These are phyloP conservation scores for Protomyces lactucae-debilis DNA, from an alignment of 1,139 yeast genomes.

Conservation along the genomic window DNA sequence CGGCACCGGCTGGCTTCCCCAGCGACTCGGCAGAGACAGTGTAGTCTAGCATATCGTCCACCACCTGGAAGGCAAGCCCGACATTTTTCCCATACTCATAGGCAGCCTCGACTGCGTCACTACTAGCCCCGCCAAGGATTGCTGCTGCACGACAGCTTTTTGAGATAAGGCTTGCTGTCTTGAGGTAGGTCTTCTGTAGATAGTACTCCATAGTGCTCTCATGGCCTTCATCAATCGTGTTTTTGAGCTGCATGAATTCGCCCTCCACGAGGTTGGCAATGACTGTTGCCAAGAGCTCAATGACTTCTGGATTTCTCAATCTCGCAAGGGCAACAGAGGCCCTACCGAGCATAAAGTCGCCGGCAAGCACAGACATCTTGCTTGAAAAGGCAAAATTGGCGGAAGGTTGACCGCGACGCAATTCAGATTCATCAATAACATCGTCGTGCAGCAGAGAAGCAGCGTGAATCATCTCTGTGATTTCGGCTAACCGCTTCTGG, in stretches of 20 bases:
- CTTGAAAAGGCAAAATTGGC: constrained; percentile 93
- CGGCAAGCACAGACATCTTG: constrained; percentile 96
- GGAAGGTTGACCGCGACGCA: constrained; percentile 83
- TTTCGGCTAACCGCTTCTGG: constrained; percentile 91
- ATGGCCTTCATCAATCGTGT: constrained; percentile 56
- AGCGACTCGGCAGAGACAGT: constrained; percentile 74
- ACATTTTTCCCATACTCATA: constrained; percentile 88
- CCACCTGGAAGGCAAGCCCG: constrained; percentile 92
- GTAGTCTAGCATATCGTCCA: constrained; percentile 93
- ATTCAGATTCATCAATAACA: constrained; percentile 87
- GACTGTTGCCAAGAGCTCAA: constrained; percentile 87
- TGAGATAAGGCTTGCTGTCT: constrained; percentile 94
- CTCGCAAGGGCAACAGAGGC: constrained; percentile 96
- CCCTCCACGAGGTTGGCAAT: constrained; percentile 97
- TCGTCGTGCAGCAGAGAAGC: constrained; percentile 96
- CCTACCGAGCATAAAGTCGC: constrained; percentile 88
- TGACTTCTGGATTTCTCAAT: constrained; percentile 91
- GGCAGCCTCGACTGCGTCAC: constrained; percentile 69
- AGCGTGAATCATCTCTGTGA: constrained; percentile 97
- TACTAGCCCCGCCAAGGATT: constrained; percentile 78
- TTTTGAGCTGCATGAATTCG: constrained; percentile 95
- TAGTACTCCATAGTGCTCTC: constrained; percentile 82
- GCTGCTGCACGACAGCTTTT: constrained; percentile 93
- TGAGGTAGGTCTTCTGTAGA: constrained; percentile 86
- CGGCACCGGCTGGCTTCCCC: constrained; percentile 90